phyloP scores from a whole-genome alignment of 2,329 filamentous ascomycete species.

The Colletotrichum sp. region DNA sequence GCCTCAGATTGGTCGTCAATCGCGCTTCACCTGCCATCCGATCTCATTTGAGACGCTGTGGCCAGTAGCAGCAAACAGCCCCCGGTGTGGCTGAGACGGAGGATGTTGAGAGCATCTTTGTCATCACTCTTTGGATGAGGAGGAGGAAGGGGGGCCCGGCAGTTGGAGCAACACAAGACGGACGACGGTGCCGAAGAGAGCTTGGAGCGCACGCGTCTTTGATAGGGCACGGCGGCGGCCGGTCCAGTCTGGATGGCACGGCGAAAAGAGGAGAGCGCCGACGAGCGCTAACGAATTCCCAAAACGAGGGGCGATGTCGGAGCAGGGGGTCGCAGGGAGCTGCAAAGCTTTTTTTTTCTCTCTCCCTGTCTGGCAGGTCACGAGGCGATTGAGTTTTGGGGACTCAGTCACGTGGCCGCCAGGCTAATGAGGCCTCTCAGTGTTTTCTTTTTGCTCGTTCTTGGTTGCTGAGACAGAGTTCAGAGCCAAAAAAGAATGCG shows the following conservation, averaged over 20 bases:
- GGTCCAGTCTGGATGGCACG: not conserved
- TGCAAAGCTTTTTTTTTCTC: not conserved
- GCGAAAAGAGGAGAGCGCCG: not conserved
- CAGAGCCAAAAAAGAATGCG: not conserved
- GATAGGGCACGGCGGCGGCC: not conserved
- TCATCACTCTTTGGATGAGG: not conserved
- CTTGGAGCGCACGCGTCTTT: not conserved
- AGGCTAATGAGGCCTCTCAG: not conserved
- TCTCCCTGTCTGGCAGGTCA: not conserved
- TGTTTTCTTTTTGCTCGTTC: not conserved
- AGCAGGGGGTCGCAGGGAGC: not conserved
- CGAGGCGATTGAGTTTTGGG: not conserved
- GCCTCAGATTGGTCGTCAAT: not conserved
- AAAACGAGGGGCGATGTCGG: slow-evolving; percentile 11
- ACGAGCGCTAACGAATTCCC: not conserved
- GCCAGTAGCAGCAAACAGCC: not conserved
- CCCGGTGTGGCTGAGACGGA: not conserved
- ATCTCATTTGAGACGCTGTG: slow-evolving; percentile 9
- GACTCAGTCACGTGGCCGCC: not conserved
- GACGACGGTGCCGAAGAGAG: not conserved
- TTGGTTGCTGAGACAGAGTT: not conserved
- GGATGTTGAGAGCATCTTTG: not conserved
- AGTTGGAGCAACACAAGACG: not conserved
- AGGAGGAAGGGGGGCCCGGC: not conserved
- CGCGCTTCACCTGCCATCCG: slow-evolving; percentile 1